phyloP scores from a whole-genome alignment of 139 green algal species.

The Chlorella sp. region DNA sequence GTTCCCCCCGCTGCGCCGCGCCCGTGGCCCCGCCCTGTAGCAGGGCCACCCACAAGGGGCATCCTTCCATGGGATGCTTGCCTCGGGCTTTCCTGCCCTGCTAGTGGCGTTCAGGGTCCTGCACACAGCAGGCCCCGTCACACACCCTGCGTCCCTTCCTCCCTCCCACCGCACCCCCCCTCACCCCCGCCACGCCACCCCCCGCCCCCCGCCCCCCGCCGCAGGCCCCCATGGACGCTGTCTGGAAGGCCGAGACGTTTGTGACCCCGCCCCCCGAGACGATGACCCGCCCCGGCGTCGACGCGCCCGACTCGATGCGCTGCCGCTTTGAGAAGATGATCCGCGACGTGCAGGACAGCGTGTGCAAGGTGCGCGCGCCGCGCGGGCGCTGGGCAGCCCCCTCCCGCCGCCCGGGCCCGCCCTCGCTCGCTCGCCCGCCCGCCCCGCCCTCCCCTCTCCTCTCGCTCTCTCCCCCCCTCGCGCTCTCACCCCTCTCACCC shows the following conservation, averaged over 20 bases:
- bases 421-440: neutral
- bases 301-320: conserved; percentile 73
- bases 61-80: too few relatives aligned
- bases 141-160: too few relatives aligned
- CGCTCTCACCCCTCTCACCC: neutral
- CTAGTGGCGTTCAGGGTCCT: too few relatives aligned
- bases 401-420: neutral
- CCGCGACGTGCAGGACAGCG: conserved; percentile 79
- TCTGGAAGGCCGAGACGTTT: conserved; percentile 26
- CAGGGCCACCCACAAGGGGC: too few relatives aligned
- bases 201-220: too few relatives aligned
- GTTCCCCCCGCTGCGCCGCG: too few relatives aligned
- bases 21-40: too few relatives aligned
- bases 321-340: conserved; percentile 52
- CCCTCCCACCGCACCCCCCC: too few relatives aligned
- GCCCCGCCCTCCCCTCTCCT: neutral
- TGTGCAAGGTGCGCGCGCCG: conserved; percentile 50
- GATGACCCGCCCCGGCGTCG: conserved; percentile 66
- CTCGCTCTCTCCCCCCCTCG: neutral
- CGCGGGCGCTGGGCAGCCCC: neutral
- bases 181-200: too few relatives aligned
- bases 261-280: conserved; percentile 40
- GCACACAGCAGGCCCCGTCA: too few relatives aligned
- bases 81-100: too few relatives aligned
- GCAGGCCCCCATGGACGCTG: conserved; percentile 13